Evolutionary conservation across 2,329 filamentous ascomycete species (phyloP).

Genomic region (Zymoseptoria tritici): DNA sequence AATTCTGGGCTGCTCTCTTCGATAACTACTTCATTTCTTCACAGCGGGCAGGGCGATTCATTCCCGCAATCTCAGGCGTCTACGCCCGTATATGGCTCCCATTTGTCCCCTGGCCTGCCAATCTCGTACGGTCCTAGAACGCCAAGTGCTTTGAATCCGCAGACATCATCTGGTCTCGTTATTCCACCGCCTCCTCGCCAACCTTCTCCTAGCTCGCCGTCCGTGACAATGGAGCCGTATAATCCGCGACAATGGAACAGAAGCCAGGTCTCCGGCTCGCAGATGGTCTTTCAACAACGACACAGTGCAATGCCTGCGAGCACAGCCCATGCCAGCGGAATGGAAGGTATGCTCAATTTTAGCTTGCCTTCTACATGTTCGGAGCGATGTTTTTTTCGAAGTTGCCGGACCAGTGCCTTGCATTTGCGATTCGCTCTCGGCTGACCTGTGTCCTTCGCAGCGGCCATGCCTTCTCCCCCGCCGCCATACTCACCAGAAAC

Average conservation of each 20-base stretch:
- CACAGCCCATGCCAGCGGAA: constrained; percentile 37
- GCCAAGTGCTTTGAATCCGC: constrained; percentile 18
- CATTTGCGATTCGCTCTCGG: neutral
- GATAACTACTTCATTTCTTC: constrained; percentile 23
- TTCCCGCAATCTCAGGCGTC: constrained; percentile 31
- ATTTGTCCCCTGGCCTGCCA: constrained; percentile 18
- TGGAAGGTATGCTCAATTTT: constrained; percentile 39
- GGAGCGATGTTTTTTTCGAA: neutral
- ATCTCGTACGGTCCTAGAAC: constrained; percentile 21
- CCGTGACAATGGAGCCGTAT: constrained; percentile 34
- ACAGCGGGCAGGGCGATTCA: constrained; percentile 20
- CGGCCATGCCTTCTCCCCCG: constrained; percentile 43
- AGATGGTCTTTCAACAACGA: constrained; percentile 28
- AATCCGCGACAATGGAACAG: constrained; percentile 45
- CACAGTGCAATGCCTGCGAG: constrained; percentile 25
- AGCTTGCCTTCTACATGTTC: neutral
- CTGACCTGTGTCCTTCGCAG: constrained; percentile 24
- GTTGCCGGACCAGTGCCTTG: neutral
- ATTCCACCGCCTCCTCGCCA: constrained; percentile 8
- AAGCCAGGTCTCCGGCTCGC: constrained; percentile 31
- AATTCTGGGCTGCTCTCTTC: constrained; percentile 16
- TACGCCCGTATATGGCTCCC: constrained; percentile 32
- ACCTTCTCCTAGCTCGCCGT: constrained; percentile 22
- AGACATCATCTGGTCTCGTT: constrained; percentile 9
- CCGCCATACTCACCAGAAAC: constrained; percentile 44